These are phyloP conservation scores for Diophrys appendiculata DNA, from an alignment of 73 alveolate genomes.

Conservation along the genomic window DNA sequence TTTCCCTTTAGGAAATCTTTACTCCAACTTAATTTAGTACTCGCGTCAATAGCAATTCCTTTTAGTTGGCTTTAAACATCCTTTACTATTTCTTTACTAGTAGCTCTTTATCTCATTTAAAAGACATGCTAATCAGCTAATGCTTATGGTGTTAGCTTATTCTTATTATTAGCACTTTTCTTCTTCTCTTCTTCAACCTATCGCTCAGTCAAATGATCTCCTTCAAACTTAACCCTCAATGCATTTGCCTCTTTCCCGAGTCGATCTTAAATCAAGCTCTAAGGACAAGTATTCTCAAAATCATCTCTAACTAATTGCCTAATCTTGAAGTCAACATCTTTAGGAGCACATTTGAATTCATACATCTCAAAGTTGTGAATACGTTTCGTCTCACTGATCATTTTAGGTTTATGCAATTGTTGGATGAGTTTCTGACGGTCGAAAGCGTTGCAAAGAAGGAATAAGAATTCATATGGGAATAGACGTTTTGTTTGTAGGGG, in stretches of 20 bases:
- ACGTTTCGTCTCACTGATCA: neutral
- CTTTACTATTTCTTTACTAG: too few relatives aligned
- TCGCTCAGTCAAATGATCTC: neutral
- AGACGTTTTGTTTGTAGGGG: slow-evolving; percentile 15
- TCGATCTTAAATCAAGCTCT: too few relatives aligned
- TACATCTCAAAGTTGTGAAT: neutral
- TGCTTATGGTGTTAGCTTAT: too few relatives aligned
- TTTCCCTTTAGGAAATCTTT: too few relatives aligned
- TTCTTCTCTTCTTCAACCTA: neutral
- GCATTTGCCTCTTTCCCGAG: neutral
- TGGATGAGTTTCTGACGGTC: slow-evolving; percentile 30
- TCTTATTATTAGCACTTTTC: too few relatives aligned
- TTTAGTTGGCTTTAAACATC: too few relatives aligned
- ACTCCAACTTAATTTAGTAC: too few relatives aligned
- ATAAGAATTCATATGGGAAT: slow-evolving; percentile 51
- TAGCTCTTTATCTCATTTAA: too few relatives aligned
- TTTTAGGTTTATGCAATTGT: neutral
- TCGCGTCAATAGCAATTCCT: too few relatives aligned
- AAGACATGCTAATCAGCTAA: too few relatives aligned
- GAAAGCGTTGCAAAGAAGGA: slow-evolving; percentile 36
- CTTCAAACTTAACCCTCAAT: neutral
- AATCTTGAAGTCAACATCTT: neutral
- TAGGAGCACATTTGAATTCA: neutral
- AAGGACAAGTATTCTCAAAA: neutral
- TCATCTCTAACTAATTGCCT: neutral